phyloP scores from a whole-genome alignment of 768 basidiomycete genomes.

The Suillus americanus region DNA sequence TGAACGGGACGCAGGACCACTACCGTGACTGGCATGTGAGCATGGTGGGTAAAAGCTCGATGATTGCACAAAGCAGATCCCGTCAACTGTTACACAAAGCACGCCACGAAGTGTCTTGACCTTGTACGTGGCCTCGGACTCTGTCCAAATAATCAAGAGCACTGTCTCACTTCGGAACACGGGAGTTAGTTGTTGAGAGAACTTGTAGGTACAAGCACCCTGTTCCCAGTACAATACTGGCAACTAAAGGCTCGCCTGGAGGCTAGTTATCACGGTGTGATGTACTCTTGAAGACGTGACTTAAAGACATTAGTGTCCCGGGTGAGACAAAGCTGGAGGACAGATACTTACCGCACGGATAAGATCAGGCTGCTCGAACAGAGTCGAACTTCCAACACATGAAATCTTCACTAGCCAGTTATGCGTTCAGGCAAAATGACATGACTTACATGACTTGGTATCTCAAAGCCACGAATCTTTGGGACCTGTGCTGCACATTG shows the following conservation, averaged over 20 bases:
- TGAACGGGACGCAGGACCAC: not conserved
- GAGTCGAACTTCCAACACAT: not conserved
- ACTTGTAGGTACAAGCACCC: not conserved
- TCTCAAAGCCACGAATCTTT: not conserved
- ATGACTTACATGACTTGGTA: not conserved
- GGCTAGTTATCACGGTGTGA: too few species aligned
- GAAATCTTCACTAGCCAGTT: not conserved
- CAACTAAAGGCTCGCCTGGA: not conserved
- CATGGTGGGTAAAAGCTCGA: not conserved
- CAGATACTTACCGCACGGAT: not conserved
- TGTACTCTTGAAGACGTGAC: not conserved
- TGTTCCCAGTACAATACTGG: not conserved
- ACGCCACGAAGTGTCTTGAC: not conserved
- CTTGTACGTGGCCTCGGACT: not conserved
- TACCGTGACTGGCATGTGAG: not conserved
- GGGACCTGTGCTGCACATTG: not conserved
- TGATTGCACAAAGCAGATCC: not conserved
- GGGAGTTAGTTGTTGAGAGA: not conserved
- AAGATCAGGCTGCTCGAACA: not conserved
- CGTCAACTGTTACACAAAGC: not conserved
- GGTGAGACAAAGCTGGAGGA: not conserved
- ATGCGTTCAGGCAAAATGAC: not conserved
- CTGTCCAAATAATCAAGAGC: not conserved
- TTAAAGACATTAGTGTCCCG: not conserved
- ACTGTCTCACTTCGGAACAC: slow-evolving; percentile 1